Evolutionary conservation across 306 rosid species (phyloP), one percentile per base, ranked within the genome.

Genomic region (apple (Malus domestica)): DNA sequence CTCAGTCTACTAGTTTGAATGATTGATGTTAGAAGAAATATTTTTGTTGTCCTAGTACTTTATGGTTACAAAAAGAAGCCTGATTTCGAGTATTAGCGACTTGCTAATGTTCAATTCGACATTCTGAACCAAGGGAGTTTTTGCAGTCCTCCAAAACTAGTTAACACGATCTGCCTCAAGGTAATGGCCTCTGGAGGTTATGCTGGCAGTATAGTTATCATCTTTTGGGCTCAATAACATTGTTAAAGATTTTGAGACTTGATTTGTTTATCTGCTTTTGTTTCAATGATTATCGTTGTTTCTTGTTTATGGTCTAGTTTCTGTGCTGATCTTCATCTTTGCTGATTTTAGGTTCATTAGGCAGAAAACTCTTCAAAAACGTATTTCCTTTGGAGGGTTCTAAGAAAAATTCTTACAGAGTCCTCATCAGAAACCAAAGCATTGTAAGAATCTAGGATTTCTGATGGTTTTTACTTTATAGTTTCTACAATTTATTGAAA

Each of bases 161-260:
- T 68, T 80, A 74, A 69, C 72, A 35, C 19, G 8, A 20, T 71
- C 66, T 76, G 78, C 71, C 81, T 76, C 63, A 64, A 72, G 85
- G 78, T 71, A 75, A 81, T 81, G 67, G 81, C 85, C 74, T 23
- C 16, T 22, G 75, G 85, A 77, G 85, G 81, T 81, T 76, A 25
- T 74, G 77, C 71, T 76, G 81, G 85, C 66, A 72, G 85, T 81
- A 42, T 66, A 67, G 85, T 71, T 77, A 76, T 64, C 75, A 72
- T 71, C 65, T 35, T 76, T 55, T 62, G 58, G 70, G 64, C 49
- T 42, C 66, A 80, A 71, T 81, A 58, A 25, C 38, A 27, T 3
- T 76, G 83, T 18, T 67, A 8, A 35, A 76, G 71, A 40, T 67
- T 45, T 10, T 32, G 23, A 19, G 42, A 6, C 13, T 72, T 19